A percentile compares a stretch with the other conserved stretches of the same genome.
phyloP scores from a whole-genome alignment of 768 basidiomycete genomes.

The Tulasnella sp. region DNA sequence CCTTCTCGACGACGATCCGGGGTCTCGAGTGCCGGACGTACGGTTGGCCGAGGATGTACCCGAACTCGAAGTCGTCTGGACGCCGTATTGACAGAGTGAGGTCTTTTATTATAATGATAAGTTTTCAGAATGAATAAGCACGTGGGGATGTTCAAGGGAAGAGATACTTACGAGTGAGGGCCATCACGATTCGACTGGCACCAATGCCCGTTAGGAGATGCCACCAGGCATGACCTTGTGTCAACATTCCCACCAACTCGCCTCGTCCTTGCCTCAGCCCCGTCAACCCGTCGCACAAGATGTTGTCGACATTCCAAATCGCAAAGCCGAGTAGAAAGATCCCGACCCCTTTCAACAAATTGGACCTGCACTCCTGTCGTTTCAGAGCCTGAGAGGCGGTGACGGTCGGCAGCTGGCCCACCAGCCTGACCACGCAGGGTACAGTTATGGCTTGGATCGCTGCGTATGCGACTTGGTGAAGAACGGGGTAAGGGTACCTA shows the following conservation, averaged over 20 bases:
- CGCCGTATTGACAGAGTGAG: neutral
- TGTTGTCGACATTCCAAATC: conserved; percentile 29
- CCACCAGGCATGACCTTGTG: conserved; percentile 18
- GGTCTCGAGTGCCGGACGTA: conserved; percentile 6
- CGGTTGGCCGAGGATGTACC: conserved; percentile 1
- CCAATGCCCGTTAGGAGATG: conserved; percentile 16
- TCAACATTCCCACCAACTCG: conserved; percentile 9
- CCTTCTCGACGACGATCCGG: neutral
- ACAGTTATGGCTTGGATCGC: conserved; percentile 19
- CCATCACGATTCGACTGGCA: conserved; percentile 10
- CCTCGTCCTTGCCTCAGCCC: conserved; percentile 1
- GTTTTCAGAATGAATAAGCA: neutral
- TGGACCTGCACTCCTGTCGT: conserved; percentile 13
- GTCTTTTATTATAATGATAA: neutral
- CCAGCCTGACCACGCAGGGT: conserved; percentile 14
- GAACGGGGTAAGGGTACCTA: conserved; percentile 25
- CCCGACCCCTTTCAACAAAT: conserved; percentile 19
- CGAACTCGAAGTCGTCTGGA: conserved; percentile 8
- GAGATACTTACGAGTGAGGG: conserved; percentile 9
- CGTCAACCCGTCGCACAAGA: conserved; percentile 23
- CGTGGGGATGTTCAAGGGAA: neutral
- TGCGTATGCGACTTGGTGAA: conserved; percentile 28
- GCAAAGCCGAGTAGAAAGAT: conserved; percentile 24
- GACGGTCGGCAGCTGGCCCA: conserved; percentile 14
- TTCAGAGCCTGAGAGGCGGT: neutral